Conservation (phyloP, 2,329 filamentous ascomycete species). For the Raffaelea deltoideospora region DNA sequence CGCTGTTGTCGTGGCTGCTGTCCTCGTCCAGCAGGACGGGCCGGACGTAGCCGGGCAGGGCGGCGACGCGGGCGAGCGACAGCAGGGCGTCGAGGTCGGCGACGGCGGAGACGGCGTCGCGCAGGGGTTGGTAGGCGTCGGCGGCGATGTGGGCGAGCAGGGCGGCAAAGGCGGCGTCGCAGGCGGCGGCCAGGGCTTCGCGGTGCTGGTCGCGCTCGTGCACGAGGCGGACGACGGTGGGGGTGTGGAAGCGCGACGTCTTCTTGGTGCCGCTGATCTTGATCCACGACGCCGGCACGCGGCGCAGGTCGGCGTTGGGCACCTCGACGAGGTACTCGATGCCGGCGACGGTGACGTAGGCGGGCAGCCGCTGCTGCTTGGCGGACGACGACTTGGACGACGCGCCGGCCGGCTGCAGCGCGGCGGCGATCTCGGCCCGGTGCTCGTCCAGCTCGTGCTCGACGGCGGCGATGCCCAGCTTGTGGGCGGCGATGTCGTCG, state of each 20-base stretch:
- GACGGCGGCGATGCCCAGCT: slow-evolving; percentile 78
- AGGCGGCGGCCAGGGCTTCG: slow-evolving; percentile 81
- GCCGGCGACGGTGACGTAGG: slow-evolving; percentile 68
- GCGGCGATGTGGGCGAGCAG: slow-evolving; percentile 60
- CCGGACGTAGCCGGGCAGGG: slow-evolving; percentile 74
- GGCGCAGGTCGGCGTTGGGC: slow-evolving; percentile 64
- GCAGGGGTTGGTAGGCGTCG: slow-evolving; percentile 80
- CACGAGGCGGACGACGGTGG: slow-evolving; percentile 69
- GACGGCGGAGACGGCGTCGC: slow-evolving; percentile 75
- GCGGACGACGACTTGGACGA: no score
- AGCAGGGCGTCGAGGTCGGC: slow-evolving; percentile 81
- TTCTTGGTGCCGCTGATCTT: slow-evolving; percentile 95
- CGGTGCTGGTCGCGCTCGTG: slow-evolving; percentile 88
- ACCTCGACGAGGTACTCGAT: slow-evolving; percentile 95
- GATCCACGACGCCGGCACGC: slow-evolving; percentile 83
- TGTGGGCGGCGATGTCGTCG: slow-evolving; percentile 76
- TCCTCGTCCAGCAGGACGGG: slow-evolving; percentile 51
- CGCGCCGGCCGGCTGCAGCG: slow-evolving; percentile 29
- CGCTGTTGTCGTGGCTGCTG: slow-evolving; percentile 23
- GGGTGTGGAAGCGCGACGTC: slow-evolving; percentile 83
- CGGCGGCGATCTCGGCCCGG: slow-evolving; percentile 52
- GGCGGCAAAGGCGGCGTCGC: slow-evolving; percentile 63
- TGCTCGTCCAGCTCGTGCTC: slow-evolving; percentile 79
- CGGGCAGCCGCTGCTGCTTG: slow-evolving; percentile 48
- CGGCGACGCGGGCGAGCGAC: slow-evolving; percentile 70